Evolutionary conservation across 495 filamentous ascomycete species (phyloP).

Genomic region (Penicillium longicatenatum): DNA sequence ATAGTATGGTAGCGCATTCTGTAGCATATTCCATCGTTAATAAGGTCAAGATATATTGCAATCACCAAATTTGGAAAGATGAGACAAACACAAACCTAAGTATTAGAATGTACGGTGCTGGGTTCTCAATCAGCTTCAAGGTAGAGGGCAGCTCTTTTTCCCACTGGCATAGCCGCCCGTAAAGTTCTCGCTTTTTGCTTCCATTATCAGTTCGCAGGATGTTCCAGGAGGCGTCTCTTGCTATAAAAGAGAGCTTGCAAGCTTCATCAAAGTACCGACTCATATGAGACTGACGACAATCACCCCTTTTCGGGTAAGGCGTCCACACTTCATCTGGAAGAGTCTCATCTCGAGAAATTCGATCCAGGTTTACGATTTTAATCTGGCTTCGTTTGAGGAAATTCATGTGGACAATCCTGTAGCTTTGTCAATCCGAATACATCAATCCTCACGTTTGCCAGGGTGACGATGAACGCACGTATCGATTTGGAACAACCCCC

Average conservation of each 20-base stretch:
- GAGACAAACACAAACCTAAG: constrained; percentile 22
- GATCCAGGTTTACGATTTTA: no score
- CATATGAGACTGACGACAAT: constrained; percentile 9
- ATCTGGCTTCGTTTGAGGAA: constrained; percentile 20
- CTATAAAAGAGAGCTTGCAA: constrained; percentile 33
- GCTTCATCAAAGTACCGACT: constrained; percentile 35
- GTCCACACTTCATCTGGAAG: no score
- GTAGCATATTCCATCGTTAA: background rate
- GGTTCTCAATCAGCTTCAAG: constrained; percentile 18
- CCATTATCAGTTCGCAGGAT: constrained; percentile 12
- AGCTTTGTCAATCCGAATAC: no score
- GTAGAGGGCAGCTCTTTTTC: constrained; percentile 9
- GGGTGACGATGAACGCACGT: constrained; percentile 23
- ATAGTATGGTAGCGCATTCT: constrained; percentile 39
- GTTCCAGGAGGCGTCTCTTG: constrained; percentile 21
- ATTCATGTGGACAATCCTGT: constrained; percentile 36
- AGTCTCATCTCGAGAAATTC: no score
- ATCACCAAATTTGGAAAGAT: no score
- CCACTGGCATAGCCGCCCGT: no score
- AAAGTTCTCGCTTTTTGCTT: no score
- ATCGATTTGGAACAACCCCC: constrained; percentile 38
- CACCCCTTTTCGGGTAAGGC: no score
- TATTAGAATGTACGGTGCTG: constrained; percentile 33
- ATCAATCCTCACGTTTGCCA: no score
- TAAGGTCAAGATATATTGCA: no score